Conservation (phyloP, 768 basidiomycete genomes). For the Gymnopilus junonius region DNA sequence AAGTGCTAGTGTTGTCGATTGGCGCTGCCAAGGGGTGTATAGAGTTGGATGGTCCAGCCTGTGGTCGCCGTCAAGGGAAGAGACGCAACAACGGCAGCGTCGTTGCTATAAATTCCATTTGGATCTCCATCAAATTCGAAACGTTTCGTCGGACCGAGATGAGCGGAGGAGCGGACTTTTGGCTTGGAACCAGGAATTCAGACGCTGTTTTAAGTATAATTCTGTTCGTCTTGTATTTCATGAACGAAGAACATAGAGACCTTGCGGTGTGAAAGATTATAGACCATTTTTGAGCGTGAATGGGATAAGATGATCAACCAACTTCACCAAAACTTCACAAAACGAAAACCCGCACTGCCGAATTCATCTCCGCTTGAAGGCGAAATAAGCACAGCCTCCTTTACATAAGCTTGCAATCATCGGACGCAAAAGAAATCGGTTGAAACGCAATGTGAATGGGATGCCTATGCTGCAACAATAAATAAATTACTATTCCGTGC, state of each 20-base stretch:
- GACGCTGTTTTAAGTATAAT: background rate
- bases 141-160: background rate
- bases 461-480: background rate
- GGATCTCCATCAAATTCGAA: background rate
- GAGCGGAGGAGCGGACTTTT: background rate
- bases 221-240: too few species aligned
- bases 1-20: background rate
- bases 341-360: background rate
- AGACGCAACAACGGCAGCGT: conserved; percentile 2
- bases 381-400: background rate
- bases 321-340: too few species aligned
- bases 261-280: too few species aligned
- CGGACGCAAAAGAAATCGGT: background rate
- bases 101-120: conserved; percentile 1
- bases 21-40: conserved; percentile 16
- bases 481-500: background rate
- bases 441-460: background rate
- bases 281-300: background rate
- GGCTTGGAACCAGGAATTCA: background rate
- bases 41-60: conserved; percentile 19
- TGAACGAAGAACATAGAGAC: too few species aligned
- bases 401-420: background rate
- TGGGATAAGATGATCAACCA: background rate
- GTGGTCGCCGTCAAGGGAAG: conserved; percentile 14
- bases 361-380: background rate